A percentile compares a stretch with the other conserved stretches of the same genome.
Evolutionary conservation across 371 early-diverging fungal species (phyloP).

Genomic region (Homolaphlyctis polyrhiza): DNA sequence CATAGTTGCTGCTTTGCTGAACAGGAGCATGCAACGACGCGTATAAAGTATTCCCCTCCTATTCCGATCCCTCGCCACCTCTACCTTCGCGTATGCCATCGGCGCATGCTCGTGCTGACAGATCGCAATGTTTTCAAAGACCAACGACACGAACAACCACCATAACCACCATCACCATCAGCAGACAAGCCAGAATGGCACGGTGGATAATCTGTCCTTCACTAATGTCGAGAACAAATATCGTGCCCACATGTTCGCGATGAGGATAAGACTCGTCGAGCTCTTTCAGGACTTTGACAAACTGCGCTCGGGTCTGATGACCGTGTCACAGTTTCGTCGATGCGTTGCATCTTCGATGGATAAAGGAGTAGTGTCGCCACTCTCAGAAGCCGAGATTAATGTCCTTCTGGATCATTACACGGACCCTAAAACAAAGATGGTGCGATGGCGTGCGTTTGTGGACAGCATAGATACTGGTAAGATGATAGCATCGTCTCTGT

Average conservation of each 20-base stretch:
- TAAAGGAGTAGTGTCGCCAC: slow-evolving; percentile 26
- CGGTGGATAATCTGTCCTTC: background rate
- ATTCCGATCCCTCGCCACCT: no score
- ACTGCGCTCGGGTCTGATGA: slow-evolving; percentile 39
- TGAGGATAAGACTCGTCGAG: slow-evolving; percentile 37
- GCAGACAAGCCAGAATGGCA: background rate
- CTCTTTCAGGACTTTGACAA: slow-evolving; percentile 50
- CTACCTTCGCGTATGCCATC: no score
- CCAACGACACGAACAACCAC: no score
- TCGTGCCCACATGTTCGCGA: slow-evolving; percentile 35
- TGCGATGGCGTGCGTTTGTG: slow-evolving; percentile 40
- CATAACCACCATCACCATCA: no score
- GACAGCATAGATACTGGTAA: slow-evolving; percentile 45
- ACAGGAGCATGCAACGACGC: no score
- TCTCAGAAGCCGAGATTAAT: slow-evolving; percentile 35
- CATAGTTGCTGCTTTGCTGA: no score
- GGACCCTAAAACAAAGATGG: slow-evolving; percentile 18
- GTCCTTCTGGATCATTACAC: slow-evolving; percentile 28
- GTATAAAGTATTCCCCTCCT: no score
- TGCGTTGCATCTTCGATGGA: slow-evolving; percentile 35
- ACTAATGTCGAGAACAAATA: slow-evolving; percentile 27
- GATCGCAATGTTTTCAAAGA: no score
- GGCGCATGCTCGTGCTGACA: background rate
- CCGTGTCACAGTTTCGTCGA: slow-evolving; percentile 38
- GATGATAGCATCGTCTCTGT: background rate